A percentile compares a stretch with the other conserved stretches of the same genome.
These are phyloP conservation scores for Moesziomyces globuligerus DNA, from an alignment of 1,284 basidiomycete species.

Conservation along the genomic window DNA sequence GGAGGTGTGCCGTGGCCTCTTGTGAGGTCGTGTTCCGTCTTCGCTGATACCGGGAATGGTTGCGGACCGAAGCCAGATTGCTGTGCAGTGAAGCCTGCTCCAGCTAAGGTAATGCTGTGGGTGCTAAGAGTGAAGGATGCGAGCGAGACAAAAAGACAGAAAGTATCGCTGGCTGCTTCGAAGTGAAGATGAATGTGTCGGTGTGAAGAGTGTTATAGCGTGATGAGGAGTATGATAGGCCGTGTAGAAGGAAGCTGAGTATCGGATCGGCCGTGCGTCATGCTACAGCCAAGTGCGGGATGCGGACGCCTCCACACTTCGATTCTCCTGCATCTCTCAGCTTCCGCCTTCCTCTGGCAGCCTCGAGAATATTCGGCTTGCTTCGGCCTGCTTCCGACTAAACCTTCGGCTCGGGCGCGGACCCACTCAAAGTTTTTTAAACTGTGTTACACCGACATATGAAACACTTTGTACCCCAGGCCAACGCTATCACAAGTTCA, in stretches of 20 bases:
- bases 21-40: slow-evolving; percentile 15
- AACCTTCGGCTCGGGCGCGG: no score
- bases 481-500: no score
- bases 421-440: background rate
- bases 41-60: slow-evolving; percentile 13
- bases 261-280: slow-evolving; percentile 31
- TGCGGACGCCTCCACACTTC: slow-evolving; percentile 35
- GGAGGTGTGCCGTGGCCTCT: slow-evolving; percentile 20
- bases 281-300: slow-evolving; percentile 2
- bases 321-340: slow-evolving; percentile 12
- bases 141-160: no score
- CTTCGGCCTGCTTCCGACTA: background rate
- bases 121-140: no score
- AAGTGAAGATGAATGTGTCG: no score
- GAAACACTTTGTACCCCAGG: no score
- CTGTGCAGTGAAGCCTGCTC: no score
- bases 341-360: slow-evolving; percentile 25
- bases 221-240: no score
- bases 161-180: no score
- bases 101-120: slow-evolving; percentile 1
- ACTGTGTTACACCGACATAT: no score
- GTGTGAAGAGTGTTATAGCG: no score
- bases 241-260: no score
- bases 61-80: background rate
- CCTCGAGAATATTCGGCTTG: slow-evolving; percentile 21